Percentiles rank a stretch among this genome's conserved stretches.
These are phyloP conservation scores for Aspergillus bertholletiae DNA, from an alignment of 495 filamentous ascomycete species.

Conservation along the genomic window DNA sequence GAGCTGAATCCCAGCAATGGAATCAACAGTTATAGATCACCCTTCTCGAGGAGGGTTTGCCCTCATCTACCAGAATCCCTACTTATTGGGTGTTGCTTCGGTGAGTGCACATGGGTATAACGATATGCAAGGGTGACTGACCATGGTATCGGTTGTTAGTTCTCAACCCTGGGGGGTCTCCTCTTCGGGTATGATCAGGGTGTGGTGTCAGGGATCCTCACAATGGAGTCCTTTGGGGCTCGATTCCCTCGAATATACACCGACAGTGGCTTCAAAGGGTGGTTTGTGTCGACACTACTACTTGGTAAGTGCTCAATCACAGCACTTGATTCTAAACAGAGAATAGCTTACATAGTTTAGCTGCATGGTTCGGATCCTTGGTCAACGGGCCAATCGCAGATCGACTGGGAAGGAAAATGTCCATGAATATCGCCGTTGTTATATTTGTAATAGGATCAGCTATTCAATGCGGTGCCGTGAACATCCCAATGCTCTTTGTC, in stretches of 20 bases:
- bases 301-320: constrained; percentile 45
- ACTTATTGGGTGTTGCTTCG: constrained; percentile 38
- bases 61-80: constrained; percentile 36
- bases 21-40: constrained; percentile 10
- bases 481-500: constrained; percentile 63
- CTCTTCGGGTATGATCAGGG: constrained; percentile 41
- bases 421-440: constrained; percentile 65
- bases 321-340: constrained; percentile 40
- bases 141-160: constrained; percentile 17
- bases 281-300: constrained; percentile 77
- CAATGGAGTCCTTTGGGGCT: constrained; percentile 40
- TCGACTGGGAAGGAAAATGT: constrained; percentile 67
- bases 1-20: constrained; percentile 12
- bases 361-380: constrained; percentile 76
- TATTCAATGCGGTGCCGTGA: constrained; percentile 55
- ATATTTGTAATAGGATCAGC: constrained; percentile 78
- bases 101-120: constrained; percentile 16
- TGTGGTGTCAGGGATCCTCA: constrained; percentile 37
- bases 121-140: background rate
- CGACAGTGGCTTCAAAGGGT: constrained; percentile 66
- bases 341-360: constrained; percentile 33
- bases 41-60: constrained; percentile 26
- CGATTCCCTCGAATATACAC: constrained; percentile 62
- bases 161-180: constrained; percentile 58
- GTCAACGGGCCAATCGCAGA: constrained; percentile 75